These are phyloP conservation scores for Amborella trichopoda DNA, from an alignment of 164 flowering plant species.

Conservation along the genomic window DNA sequence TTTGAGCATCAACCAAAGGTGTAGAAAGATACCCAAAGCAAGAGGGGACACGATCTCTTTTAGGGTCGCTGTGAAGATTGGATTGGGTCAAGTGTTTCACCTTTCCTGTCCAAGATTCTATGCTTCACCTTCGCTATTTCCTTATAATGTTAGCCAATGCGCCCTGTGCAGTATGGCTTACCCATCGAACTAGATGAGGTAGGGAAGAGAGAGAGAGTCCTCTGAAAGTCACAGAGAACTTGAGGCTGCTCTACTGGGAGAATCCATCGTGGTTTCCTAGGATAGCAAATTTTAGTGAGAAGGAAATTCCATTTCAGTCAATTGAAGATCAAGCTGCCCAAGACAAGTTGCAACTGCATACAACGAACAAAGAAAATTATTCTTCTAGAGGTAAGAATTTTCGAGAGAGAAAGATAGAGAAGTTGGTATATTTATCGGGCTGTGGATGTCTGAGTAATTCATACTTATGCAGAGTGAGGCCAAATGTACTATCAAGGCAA, in stretches of 20 bases:
- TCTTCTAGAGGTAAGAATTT: conserved; percentile 7
- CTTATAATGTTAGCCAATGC: conserved; percentile 36
- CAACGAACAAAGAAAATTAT: conserved; percentile 2
- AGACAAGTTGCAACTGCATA: background rate
- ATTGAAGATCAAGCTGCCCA: conserved; percentile 2
- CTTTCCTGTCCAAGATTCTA: conserved; percentile 42
- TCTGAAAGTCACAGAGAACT: conserved; percentile 1
- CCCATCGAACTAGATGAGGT: conserved; percentile 4
- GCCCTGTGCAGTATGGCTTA: conserved; percentile 13
- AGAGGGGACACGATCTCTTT: conserved; percentile 51
- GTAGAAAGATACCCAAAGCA: conserved; percentile 24
- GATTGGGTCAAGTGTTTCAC: conserved; percentile 27
- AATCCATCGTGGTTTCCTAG: too few relatives aligned
- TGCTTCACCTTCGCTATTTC: conserved; percentile 16
- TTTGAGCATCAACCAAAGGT: conserved; percentile 15
- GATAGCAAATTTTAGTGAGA: background rate
- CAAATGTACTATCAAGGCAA: conserved; percentile 62
- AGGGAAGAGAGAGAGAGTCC: background rate
- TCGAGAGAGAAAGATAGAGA: too few relatives aligned
- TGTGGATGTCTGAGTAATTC: background rate
- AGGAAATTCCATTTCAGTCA: background rate
- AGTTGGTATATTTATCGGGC: too few relatives aligned
- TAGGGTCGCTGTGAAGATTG: conserved; percentile 53
- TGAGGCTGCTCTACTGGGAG: too few relatives aligned
- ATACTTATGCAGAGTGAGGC: conserved; percentile 14